Evolutionary conservation across 305 asterid species (phyloP).

Genomic region (Rubia balearica): DNA sequence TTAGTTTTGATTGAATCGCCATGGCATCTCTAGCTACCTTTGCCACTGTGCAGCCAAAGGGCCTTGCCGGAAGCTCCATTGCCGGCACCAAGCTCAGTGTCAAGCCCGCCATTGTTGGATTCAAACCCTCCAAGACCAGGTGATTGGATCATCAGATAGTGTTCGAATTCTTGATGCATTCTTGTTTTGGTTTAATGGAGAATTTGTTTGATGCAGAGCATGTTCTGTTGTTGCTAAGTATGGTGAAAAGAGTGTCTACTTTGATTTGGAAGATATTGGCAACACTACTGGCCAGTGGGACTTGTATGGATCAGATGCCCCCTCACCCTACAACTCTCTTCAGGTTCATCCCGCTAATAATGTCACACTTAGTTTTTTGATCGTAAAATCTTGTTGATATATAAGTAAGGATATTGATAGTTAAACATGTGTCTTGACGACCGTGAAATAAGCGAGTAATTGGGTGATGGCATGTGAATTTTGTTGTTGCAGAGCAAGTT

Average conservation of each 20-base stretch:
- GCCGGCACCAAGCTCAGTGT: conserved; percentile 70
- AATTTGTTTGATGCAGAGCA: conserved; percentile 32
- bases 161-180: neutral
- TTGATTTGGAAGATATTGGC: conserved; percentile 91
- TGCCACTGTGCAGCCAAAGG: conserved; percentile 65
- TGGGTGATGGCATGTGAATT: neutral
- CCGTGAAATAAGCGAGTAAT: too few species aligned
- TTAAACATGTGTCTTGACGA: too few species aligned
- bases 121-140: conserved; percentile 58
- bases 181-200: neutral
- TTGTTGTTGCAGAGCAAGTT: conserved; percentile 67
- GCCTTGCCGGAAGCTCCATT: conserved; percentile 89
- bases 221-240: conserved; percentile 85
- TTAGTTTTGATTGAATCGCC: conserved; percentile 13
- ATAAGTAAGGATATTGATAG: neutral
- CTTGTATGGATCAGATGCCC: conserved; percentile 93
- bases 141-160: neutral
- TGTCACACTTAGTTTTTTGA: neutral
- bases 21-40: conserved; percentile 83
- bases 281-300: conserved; percentile 99
- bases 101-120: conserved; percentile 51
- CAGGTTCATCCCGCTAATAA: conserved; percentile 44
- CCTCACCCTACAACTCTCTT: conserved; percentile 84
- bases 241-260: conserved; percentile 93
- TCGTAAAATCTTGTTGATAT: neutral